Conservation (phyloP, 148 eudicot species). For the Dianthus caryophyllus region DNA sequence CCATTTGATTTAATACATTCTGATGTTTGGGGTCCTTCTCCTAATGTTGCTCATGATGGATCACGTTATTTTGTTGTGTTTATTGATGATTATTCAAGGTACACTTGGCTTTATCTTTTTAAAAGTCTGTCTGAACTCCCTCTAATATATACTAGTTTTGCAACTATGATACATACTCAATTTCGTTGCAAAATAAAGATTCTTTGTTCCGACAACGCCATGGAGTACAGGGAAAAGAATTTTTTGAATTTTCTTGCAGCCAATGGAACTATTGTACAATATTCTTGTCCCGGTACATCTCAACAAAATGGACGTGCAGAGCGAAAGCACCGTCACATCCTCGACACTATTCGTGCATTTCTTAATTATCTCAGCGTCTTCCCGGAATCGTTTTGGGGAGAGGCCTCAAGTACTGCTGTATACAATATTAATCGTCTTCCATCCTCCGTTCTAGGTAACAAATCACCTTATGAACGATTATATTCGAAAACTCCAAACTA, state of each 20-base stretch:
- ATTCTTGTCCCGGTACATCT: background rate
- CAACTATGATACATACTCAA: conserved; percentile 6
- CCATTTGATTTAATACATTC: conserved; percentile 20
- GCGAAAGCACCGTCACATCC: conserved; percentile 16
- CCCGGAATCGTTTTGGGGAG: conserved; percentile 7
- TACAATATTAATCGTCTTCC: conserved; percentile 8
- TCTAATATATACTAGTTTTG: background rate
- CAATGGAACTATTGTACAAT: conserved; percentile 6
- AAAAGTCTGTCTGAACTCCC: background rate
- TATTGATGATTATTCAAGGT: too few species aligned
- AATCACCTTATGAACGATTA: too few species aligned
- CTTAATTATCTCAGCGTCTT: background rate
- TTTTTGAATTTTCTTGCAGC: background rate
- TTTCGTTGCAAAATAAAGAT: conserved; percentile 1
- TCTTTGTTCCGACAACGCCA: conserved; percentile 2
- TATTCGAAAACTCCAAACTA: background rate
- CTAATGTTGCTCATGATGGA: background rate
- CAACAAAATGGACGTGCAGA: conserved; percentile 14
- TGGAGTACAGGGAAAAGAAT: conserved; percentile 4
- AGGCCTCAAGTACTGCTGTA: background rate
- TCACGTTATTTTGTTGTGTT: conserved; percentile 17
- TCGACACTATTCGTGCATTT: background rate
- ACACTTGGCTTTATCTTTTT: conserved; percentile 8
- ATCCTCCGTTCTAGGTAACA: background rate
- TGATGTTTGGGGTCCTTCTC: conserved; percentile 8